These are phyloP conservation scores for Cicer judaicum DNA, from an alignment of 306 rosid genomes.

Conservation along the genomic window DNA sequence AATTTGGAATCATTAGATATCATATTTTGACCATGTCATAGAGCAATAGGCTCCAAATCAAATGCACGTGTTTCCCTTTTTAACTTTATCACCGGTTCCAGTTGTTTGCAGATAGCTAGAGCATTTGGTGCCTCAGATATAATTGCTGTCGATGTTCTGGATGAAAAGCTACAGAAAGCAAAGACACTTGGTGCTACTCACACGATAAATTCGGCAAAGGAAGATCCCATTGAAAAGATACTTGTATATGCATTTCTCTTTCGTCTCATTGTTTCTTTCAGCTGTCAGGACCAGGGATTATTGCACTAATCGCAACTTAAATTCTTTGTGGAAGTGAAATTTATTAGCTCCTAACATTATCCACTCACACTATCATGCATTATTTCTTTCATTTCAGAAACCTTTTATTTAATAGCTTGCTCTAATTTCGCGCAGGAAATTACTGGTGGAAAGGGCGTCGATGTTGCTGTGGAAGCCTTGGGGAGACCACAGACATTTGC, in stretches of 20 bases:
- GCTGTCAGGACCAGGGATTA: constrained; percentile 14
- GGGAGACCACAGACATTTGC: constrained; percentile 86
- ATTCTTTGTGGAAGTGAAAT: background rate
- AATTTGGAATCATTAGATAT: constrained; percentile 17
- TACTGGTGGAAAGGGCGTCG: constrained; percentile 92
- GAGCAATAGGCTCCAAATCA: constrained; percentile 31
- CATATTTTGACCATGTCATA: constrained; percentile 24
- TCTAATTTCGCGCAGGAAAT: constrained; percentile 68
- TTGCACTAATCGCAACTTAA: constrained; percentile 1
- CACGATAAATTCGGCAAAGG: constrained; percentile 73
- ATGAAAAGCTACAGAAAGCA: constrained; percentile 88
- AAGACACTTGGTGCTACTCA: constrained; percentile 87
- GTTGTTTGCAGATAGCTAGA: constrained; percentile 99
- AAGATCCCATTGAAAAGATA: constrained; percentile 83
- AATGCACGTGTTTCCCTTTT: constrained; percentile 33
- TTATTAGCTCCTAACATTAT: constrained; percentile 13
- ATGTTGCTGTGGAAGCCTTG: constrained; percentile 92
- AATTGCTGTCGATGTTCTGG: constrained; percentile 90
- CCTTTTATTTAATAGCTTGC: constrained; percentile 27
- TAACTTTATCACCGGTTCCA: constrained; percentile 54
- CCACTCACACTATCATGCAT: constrained; percentile 28
- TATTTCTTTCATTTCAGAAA: constrained; percentile 24
- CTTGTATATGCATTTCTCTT: constrained; percentile 56
- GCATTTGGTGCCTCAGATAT: constrained; percentile 97
- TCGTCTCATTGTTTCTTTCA: constrained; percentile 35